Evolutionary conservation across 2,329 filamentous ascomycete species (phyloP).

Genomic region (Metarhizium album): DNA sequence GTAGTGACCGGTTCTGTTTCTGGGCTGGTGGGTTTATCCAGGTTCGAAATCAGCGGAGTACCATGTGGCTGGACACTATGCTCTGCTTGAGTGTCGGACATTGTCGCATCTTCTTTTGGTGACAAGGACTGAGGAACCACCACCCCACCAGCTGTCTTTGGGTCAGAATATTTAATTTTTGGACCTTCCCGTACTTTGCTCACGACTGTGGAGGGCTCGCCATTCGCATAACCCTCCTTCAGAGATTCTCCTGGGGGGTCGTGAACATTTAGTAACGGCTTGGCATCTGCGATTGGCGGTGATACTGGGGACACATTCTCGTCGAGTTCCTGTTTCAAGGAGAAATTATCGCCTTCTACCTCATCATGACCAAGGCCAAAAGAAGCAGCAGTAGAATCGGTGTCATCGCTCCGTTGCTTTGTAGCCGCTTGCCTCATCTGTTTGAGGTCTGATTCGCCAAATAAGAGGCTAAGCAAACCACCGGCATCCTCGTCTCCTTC

Average conservation of each 20-base stretch:
- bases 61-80: neutral
- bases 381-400: neutral
- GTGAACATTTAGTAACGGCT: neutral
- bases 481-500: constrained; percentile 28
- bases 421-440: constrained; percentile 34
- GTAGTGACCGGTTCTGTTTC: constrained; percentile 34
- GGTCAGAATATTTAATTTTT: neutral
- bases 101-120: neutral
- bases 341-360: constrained; percentile 7
- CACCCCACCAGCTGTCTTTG: neutral
- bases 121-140: neutral
- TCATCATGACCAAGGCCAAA: neutral
- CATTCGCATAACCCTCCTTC: neutral
- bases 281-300: constrained; percentile 2
- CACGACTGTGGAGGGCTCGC: neutral
- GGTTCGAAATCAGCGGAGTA: neutral
- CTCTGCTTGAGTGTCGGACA: constrained; percentile 2
- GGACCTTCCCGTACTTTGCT: neutral
- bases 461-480: constrained; percentile 46
- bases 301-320: constrained; percentile 7
- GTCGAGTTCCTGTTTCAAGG: constrained; percentile 16
- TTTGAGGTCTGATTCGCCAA: constrained; percentile 46
- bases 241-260: neutral
- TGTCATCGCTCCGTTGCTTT: constrained; percentile 6
- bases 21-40: constrained; percentile 24